A percentile compares a stretch with the other conserved stretches of the same genome.
These are phyloP conservation scores for Talaromyces trachyspermus DNA, from an alignment of 495 filamentous ascomycete genomes.

Conservation along the genomic window DNA sequence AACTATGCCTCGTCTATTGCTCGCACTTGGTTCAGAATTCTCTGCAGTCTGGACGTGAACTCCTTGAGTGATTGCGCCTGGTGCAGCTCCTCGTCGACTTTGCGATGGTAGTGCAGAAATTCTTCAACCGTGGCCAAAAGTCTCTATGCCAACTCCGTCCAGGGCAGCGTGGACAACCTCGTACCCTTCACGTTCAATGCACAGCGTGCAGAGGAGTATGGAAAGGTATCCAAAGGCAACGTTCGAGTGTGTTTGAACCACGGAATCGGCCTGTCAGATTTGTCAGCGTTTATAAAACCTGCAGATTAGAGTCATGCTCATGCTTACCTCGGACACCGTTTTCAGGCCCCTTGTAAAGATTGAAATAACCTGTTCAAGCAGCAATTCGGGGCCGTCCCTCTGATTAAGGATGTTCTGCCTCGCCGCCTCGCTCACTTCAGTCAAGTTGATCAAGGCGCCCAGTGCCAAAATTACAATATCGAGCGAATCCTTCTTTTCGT, in stretches of 20 bases:
- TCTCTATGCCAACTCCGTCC: conserved; percentile 47
- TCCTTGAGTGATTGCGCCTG: conserved; percentile 30
- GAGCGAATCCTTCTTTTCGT: conserved; percentile 42
- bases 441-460: conserved; percentile 83
- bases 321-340: conserved; percentile 40
- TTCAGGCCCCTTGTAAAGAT: conserved; percentile 34
- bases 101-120: conserved; percentile 71
- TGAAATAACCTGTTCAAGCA: conserved; percentile 36
- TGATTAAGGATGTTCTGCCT: conserved; percentile 31
- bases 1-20: conserved; percentile 11
- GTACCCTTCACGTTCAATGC: conserved; percentile 48
- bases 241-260: conserved; percentile 75
- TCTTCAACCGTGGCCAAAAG: conserved; percentile 77
- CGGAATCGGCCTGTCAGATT: conserved; percentile 62
- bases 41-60: conserved; percentile 54
- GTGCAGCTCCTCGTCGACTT: conserved; percentile 50
- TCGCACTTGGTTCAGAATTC: conserved; percentile 31
- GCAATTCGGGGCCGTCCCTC: conserved; percentile 13
- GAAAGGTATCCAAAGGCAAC: conserved; percentile 89
- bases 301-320: too few relatives aligned
- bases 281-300: conserved; percentile 8
- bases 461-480: conserved; percentile 72
- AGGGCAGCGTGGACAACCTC: conserved; percentile 43
- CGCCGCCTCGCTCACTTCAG: conserved; percentile 60
- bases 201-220: conserved; percentile 74